phyloP scores from a whole-genome alignment of 352 stramenopile genomes.

The Chrysophaeum taylorii region DNA sequence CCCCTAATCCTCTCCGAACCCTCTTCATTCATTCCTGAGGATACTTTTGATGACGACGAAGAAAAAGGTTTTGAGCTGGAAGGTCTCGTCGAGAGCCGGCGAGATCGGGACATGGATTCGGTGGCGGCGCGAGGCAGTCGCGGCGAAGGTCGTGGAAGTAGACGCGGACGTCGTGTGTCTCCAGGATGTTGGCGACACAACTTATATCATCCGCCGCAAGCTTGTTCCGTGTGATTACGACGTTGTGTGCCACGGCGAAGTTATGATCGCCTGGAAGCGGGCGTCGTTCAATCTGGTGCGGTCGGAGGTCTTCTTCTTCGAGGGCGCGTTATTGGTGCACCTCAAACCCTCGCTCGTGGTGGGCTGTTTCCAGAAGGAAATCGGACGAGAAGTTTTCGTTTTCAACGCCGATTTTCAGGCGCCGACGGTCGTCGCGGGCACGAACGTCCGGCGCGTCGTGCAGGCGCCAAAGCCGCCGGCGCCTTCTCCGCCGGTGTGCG shows the following conservation, averaged over 20 bases:
- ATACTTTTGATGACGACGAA: too few relatives aligned
- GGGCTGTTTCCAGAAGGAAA: constrained; percentile 23
- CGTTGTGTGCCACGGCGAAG: constrained; percentile 17
- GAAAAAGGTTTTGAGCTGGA: too few relatives aligned
- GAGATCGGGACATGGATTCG: too few relatives aligned
- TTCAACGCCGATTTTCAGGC: constrained; percentile 71
- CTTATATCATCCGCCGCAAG: constrained; percentile 45
- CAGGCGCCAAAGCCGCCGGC: constrained; percentile 40
- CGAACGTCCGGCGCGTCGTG: constrained; percentile 45
- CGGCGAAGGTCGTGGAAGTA: constrained; percentile 59
- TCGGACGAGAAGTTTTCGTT: not conserved
- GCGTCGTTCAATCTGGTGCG: constrained; percentile 63
- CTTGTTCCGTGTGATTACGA: not conserved
- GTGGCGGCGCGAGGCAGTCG: constrained; percentile 48
- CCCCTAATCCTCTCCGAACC: too few relatives aligned
- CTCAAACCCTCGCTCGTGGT: constrained; percentile 67
- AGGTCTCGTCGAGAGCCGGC: too few relatives aligned
- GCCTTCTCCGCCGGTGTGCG: constrained; percentile 27
- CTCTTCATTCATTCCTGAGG: too few relatives aligned
- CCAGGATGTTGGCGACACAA: constrained; percentile 73
- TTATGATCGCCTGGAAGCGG: constrained; percentile 62
- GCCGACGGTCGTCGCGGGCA: constrained; percentile 60
- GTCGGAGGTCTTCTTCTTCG: constrained; percentile 48
- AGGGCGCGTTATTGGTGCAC: constrained; percentile 53
- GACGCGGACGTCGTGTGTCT: constrained; percentile 68